Evolutionary conservation across 2,329 filamentous ascomycete species (phyloP).

Genomic region (Colletotrichum sansevieriae): DNA sequence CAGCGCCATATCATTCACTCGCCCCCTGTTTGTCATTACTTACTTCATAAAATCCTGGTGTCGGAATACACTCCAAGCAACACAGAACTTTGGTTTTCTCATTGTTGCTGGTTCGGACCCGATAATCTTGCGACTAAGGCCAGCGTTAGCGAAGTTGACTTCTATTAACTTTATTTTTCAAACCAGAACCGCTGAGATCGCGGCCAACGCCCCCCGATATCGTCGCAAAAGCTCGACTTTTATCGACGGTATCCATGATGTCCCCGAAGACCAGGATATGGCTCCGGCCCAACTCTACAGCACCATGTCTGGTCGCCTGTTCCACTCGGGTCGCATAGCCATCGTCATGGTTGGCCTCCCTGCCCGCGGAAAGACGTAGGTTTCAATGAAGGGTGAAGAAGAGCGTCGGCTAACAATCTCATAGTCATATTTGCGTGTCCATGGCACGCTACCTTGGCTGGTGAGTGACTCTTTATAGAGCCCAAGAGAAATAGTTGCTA

Average conservation of each 20-base stretch:
- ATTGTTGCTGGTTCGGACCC: not conserved
- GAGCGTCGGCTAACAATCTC: constrained; percentile 10
- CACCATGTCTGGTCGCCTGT: constrained; percentile 95
- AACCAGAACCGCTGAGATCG: constrained; percentile 86
- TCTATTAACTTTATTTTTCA: constrained; percentile 46
- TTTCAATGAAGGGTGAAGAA: constrained; percentile 37
- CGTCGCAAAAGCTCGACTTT: constrained; percentile 95
- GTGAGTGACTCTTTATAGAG: constrained; percentile 56
- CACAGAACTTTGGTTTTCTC: not conserved
- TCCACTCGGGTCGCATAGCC: constrained; percentile 96
- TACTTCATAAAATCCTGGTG: not conserved
- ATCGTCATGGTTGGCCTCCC: constrained; percentile 97
- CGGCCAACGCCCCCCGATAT: constrained; percentile 90
- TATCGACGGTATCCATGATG: constrained; percentile 96
- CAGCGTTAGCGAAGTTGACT: constrained; percentile 41
- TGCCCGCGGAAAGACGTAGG: constrained; percentile 93
- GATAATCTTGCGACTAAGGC: not conserved
- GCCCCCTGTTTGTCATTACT: not conserved
- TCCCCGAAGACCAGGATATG: constrained; percentile 83
- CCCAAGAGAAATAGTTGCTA: constrained; percentile 39
- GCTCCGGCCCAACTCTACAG: constrained; percentile 98
- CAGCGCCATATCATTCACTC: no score
- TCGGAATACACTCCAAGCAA: not conserved
- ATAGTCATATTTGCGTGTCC: constrained; percentile 92
- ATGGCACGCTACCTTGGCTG: constrained; percentile 94